Evolutionary conservation across 306 rosid species (phyloP), one percentile per base, ranked within the genome.

Genomic region (Pterocarpus santalinus): DNA sequence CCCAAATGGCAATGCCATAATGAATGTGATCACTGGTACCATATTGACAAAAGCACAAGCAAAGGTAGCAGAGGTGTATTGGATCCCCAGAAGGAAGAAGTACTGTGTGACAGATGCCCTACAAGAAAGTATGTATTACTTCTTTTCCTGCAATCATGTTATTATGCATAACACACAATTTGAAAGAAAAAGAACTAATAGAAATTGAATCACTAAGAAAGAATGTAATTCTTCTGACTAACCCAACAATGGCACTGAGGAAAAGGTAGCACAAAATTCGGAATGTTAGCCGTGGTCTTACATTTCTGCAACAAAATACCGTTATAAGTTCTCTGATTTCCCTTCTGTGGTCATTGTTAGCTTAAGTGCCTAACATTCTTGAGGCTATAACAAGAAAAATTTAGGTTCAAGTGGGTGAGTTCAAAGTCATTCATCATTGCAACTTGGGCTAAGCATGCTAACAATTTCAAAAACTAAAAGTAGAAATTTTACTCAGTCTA

Each of bases 231-330:
- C 62, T 49, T n/a, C 41, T 68, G 43, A 90, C 94, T 81, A 78
- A 91, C 97, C 97, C 98, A 65, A 94, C 83, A 80, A 90, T 72
- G 87, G 95, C 97, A 79, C 98, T 94, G 87, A 92, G 73, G 92
- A 91, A 94, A 55, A 91, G 91, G 85, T 84, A 92, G 60, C 92
- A 91, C 58, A 90, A 68, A 84, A 90, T 90, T 41, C 91, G 82
- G 63, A 81, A 62, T 67, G 97, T 89, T 75, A 94, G 90, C 80
- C 76, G 73, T 1, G 92, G 88, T 83, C 97, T 90, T 34, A 55
- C 86, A 49, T 88, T 83, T 81, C 98, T 94, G 90, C 88, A 92
- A 69, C 58, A 65, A 74, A 70, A 60, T 64, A 49, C 32, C n/a
- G 7, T 28, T 47, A 46, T 9, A 56, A 72, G 49, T 72, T 13